Conservation (phyloP, 2,329 filamentous ascomycete species). For the Stagonosporopsis chrysanthemi region DNA sequence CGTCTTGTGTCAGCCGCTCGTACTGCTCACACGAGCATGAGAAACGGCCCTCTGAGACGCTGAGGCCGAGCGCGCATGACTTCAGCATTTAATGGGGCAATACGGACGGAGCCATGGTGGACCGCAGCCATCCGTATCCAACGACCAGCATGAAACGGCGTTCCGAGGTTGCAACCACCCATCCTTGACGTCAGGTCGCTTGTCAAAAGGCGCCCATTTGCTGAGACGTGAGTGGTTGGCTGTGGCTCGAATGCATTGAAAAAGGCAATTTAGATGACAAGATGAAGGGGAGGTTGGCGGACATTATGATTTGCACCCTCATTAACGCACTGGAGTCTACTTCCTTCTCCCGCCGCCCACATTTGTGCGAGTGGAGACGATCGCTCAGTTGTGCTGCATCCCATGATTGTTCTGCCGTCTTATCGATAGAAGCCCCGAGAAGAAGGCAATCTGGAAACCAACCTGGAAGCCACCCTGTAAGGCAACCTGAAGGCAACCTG, state of each 20-base stretch:
- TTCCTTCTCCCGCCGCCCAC: slow-evolving; percentile 5
- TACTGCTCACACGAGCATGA: slow-evolving; percentile 8
- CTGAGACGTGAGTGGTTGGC: slow-evolving; percentile 12
- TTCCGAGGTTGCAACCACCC: slow-evolving; percentile 14
- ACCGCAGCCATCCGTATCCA: slow-evolving; percentile 12
- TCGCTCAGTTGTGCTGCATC: slow-evolving; percentile 1
- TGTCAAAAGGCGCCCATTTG: slow-evolving; percentile 6
- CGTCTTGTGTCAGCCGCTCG: not conserved
- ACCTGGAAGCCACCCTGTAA: not conserved
- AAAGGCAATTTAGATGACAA: slow-evolving; percentile 19
- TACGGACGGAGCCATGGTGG: slow-evolving; percentile 15
- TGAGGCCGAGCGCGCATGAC: slow-evolving; percentile 14
- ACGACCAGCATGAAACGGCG: slow-evolving; percentile 19
- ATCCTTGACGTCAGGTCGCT: slow-evolving; percentile 26
- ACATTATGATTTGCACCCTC: slow-evolving; percentile 13
- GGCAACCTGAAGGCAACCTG: not conserved
- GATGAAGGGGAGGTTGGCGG: slow-evolving; percentile 13
- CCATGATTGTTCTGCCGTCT: not conserved
- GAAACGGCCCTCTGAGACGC: not conserved
- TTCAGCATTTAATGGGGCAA: slow-evolving; percentile 17
- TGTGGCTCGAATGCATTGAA: slow-evolving; percentile 11
- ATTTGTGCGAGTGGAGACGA: slow-evolving; percentile 9
- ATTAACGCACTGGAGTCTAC: not conserved
- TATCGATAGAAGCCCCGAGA: slow-evolving; percentile 10
- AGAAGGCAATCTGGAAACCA: not conserved